Base-by-base conservation (phyloP, 331 rosid genomes). In the Quercus phellos region DNA sequence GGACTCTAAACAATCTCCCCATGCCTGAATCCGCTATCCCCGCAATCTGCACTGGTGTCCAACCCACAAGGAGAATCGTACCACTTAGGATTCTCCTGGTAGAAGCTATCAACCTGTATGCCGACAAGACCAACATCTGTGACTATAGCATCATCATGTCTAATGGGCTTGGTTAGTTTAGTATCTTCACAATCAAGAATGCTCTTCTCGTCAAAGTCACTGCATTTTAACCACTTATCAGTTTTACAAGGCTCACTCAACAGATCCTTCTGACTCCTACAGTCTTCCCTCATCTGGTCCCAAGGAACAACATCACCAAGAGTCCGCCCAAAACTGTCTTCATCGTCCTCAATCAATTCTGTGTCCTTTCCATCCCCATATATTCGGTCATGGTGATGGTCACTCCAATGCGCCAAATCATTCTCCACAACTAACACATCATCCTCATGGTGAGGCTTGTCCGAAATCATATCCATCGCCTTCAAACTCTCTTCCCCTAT, bases 51-150 rank as follows among this genome's bases (percentile, higher is more conserved):
- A 83, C 86, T 84, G 18, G 97, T 85, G 84, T 93, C 97, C 90
- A 95, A 86, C 73, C 90, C 96, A 85, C 99, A 95, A 73, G 99
- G 98, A 85, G 98, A 93, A 87, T 95, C 99, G 60, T 89, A 95
- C 99, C 99, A 95, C 84, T 95, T 95, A 70, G 94, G 71, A 84
- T 86, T 93, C 82, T 90, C 99, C 51, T 84, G 98, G 81, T 93
- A 95, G 88, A 95, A 93, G 80, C 96, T 92, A 81, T 95, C 99
- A 64, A 92, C 98, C 81, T 93, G 99, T 73, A 93, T 87, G 78
- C 96, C 94, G 68, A 91, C 96, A 75, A 95, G 98, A 75, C 99
- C 94, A 69, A 91, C 98, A 84, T 93, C 98, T 21, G 93, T 80
- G 56, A 85, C 97, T 75, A 95, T 88, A 77, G 87, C 79, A 63